Evolutionary conservation across 306 rosid species (phyloP).

Genomic region (Begonia loranthoides): DNA sequence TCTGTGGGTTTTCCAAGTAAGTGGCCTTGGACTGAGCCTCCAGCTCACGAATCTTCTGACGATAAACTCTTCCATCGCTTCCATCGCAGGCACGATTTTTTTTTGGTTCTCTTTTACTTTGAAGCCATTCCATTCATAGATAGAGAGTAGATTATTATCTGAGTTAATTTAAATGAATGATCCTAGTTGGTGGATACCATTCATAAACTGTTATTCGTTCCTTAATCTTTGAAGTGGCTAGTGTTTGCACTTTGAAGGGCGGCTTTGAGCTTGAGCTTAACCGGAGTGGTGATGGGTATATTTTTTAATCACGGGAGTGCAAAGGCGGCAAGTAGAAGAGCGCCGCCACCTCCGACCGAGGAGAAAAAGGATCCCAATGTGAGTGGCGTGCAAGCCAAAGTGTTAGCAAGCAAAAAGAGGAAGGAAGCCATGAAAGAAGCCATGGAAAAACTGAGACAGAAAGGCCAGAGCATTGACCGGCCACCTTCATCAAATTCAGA

Average conservation of each 20-base stretch:
- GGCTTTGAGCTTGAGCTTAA: conserved; percentile 39
- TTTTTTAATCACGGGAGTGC: conserved; percentile 24
- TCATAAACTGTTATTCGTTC: not conserved
- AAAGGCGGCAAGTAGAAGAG: conserved; percentile 52
- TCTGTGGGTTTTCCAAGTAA: conserved; percentile 9
- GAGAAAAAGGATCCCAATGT: conserved; percentile 77
- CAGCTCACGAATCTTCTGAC: conserved; percentile 4
- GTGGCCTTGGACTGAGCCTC: conserved; percentile 8
- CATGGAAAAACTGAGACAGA: conserved; percentile 43
- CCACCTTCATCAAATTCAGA: not conserved
- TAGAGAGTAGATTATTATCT: not conserved
- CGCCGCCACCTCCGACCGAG: conserved; percentile 47
- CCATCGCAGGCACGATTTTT: conserved; percentile 15
- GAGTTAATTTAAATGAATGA: no score
- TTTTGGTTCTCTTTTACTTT: not conserved
- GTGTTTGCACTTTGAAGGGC: conserved; percentile 6
- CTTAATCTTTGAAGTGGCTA: not conserved
- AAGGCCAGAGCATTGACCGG: conserved; percentile 30
- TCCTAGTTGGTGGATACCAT: no score
- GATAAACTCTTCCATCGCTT: conserved; percentile 15
- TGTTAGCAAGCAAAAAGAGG: conserved; percentile 78
- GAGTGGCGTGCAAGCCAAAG: conserved; percentile 72
- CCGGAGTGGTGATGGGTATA: conserved; percentile 29
- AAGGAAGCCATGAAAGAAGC: conserved; percentile 76
- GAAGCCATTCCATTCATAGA: not conserved